Base-by-base conservation (phyloP, 2,329 filamentous ascomycete species). In the Akanthomyces lecanii region DNA sequence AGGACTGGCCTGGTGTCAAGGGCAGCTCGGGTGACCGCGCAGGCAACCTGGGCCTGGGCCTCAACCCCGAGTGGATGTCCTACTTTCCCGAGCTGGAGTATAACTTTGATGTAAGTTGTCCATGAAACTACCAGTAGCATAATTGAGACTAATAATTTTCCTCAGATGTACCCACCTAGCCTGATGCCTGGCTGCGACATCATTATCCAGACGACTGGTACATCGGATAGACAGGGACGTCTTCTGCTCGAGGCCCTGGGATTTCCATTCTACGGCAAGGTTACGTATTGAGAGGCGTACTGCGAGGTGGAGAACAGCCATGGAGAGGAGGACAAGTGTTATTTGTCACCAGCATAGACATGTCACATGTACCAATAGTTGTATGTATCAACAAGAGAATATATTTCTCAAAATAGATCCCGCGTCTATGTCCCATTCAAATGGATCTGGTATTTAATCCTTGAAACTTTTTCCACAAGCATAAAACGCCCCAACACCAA, bases 1-100 rank as follows among this genome's bases (percentile, higher is more conserved):
- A 98, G 82, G 95, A 99, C 69, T 99, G 92, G 90, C 86, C 85
- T 62, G 95, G 95, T 23, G 71, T 86, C 62, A 72, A 77, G 67
- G 81, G 76, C 64, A 74, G 71, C 50, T 91, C 91, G 45, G 95
- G 95, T 71, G 95, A 99, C 75, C 88, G 87, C 71, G 89, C 89
- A 65, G 95, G 95, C 44, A 97, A 98, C 75, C 83, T 99, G 68
- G 83, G 82, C 11, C 94, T 93, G 75, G 95, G 95, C 68, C 81
- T 99, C 69, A 83, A 82, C 16, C 82, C 88, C 5, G 88, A 91
- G 64, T 86, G 89, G 68, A 86, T 97, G 70, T 86, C 89, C 57
- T 80, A 91, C 67, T 99, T 98, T 78, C 95, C 95, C 0, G 95
- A 99, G 79, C 85, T 99, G 52, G 93, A 97, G 76, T 86, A 92